phyloP scores from a whole-genome alignment of 2,329 filamentous ascomycete species.

The Rhexocercosporidium sp. region DNA sequence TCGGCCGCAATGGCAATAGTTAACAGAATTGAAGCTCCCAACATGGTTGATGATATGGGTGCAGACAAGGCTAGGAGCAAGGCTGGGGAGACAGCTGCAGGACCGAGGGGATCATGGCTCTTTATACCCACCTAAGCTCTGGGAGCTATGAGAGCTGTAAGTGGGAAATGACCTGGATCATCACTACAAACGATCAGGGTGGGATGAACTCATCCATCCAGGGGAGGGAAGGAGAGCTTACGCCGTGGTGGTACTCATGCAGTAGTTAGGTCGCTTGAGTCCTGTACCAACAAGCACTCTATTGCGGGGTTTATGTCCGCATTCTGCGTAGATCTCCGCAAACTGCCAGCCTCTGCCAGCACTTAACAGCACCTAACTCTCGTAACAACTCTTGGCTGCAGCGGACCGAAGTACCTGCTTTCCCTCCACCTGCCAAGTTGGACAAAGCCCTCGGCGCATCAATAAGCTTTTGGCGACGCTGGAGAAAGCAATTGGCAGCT shows the following conservation, averaged over 20 bases:
- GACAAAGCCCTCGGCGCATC: constrained; percentile 3
- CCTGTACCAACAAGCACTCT: no score
- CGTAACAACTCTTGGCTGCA: background rate
- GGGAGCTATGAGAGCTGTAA: background rate
- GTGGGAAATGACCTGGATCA: constrained; percentile 1
- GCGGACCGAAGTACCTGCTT: background rate
- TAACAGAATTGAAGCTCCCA: constrained; percentile 20
- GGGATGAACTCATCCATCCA: constrained; percentile 3
- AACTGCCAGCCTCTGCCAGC: background rate
- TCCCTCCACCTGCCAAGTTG: constrained; percentile 1
- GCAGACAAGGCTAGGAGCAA: constrained; percentile 4
- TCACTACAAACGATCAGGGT: background rate
- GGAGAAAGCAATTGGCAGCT: constrained; percentile 10
- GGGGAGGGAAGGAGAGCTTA: background rate
- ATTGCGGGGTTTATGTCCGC: background rate
- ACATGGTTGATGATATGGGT: constrained; percentile 13
- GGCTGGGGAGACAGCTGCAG: background rate
- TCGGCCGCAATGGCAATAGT: constrained; percentile 24
- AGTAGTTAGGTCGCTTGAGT: no score
- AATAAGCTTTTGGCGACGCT: background rate
- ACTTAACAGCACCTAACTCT: background rate
- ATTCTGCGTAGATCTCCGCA: background rate
- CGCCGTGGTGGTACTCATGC: background rate
- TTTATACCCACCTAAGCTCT: background rate
- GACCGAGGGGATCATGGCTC: background rate